These are phyloP conservation scores for Arctium minus DNA, from an alignment of 129 eudicot species.

Conservation along the genomic window DNA sequence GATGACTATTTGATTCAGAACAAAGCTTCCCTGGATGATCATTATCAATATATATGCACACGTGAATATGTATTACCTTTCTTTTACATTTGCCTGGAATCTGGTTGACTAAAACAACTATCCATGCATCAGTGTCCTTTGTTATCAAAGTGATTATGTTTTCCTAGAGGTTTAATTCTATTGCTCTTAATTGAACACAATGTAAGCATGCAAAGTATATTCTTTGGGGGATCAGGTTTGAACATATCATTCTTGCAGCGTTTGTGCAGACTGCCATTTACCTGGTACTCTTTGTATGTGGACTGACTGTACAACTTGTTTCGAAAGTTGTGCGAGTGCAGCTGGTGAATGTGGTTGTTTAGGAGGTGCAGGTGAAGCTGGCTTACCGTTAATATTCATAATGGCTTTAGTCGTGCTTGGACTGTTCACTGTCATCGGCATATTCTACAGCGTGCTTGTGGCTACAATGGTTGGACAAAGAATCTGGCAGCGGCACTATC, in stretches of 20 bases:
- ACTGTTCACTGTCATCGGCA: conserved; percentile 87
- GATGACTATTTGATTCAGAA: neutral
- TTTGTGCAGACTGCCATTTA: conserved; percentile 95
- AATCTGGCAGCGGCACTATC: conserved; percentile 98
- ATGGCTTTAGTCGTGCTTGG: conserved; percentile 87
- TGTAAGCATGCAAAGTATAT: neutral
- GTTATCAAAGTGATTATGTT: no score
- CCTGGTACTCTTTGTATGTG: conserved; percentile 98
- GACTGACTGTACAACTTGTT: conserved; percentile 93
- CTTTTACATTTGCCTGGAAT: neutral
- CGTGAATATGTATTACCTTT: neutral
- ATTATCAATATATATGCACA: neutral
- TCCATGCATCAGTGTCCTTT: no score
- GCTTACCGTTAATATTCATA: conserved; percentile 74
- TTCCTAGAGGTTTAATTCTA: no score
- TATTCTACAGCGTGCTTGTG: conserved; percentile 87
- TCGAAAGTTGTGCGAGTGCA: conserved; percentile 80
- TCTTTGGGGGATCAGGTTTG: neutral
- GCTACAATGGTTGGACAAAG: conserved; percentile 99
- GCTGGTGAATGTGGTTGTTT: conserved; percentile 93
- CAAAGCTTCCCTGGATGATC: neutral
- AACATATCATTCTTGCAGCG: conserved; percentile 38
- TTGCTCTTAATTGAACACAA: neutral
- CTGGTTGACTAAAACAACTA: neutral
- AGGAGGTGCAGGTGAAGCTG: conserved; percentile 99